These are phyloP conservation scores for Vitis amurensis DNA, from an alignment of 164 flowering plant genomes.

Conservation along the genomic window DNA sequence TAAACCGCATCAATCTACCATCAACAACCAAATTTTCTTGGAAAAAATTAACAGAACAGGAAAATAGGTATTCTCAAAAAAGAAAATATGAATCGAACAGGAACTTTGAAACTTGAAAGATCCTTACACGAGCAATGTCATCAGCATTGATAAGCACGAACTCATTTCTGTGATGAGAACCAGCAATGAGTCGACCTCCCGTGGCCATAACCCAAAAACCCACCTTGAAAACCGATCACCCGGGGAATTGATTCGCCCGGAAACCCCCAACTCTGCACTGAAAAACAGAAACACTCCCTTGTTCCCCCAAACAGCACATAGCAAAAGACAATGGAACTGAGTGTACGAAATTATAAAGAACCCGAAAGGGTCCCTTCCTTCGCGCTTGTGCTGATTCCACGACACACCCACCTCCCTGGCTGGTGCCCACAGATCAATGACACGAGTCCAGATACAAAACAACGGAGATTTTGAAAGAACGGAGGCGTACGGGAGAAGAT, in stretches of 20 bases:
- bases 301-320: too few species aligned
- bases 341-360: too few species aligned
- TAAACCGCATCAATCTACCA: neutral
- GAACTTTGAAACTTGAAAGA: neutral
- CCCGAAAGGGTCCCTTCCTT: too few species aligned
- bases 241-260: too few species aligned
- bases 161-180: slow-evolving; percentile 23
- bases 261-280: neutral
- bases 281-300: too few species aligned
- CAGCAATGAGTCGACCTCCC: slow-evolving; percentile 22
- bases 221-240: neutral
- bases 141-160: slow-evolving; percentile 34
- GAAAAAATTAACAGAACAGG: neutral
- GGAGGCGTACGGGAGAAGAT: too few species aligned
- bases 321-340: too few species aligned
- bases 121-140: slow-evolving; percentile 21
- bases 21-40: neutral
- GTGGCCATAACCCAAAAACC: slow-evolving; percentile 19
- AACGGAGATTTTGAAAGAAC: too few species aligned
- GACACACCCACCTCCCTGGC: too few species aligned
- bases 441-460: too few species aligned
- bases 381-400: too few species aligned
- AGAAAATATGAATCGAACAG: neutral
- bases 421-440: too few species aligned
- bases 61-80: neutral